Evolutionary conservation across 2,329 filamentous ascomycete species (phyloP).

Genomic region (Nemania bipapillata): DNA sequence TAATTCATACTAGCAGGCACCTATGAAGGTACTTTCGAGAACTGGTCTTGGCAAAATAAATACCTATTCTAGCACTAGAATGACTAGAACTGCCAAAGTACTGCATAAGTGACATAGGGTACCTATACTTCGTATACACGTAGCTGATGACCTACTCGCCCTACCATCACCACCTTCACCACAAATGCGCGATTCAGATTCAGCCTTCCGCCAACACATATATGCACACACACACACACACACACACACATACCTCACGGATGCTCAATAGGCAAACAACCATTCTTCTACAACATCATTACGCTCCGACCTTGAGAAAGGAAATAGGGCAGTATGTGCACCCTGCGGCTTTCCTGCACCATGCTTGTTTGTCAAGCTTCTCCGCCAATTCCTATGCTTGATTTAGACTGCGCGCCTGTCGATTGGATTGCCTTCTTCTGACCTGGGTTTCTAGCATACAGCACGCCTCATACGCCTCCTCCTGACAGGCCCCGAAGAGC

Average conservation of each 20-base stretch:
- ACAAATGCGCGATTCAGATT: constrained; percentile 36
- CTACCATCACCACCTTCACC: constrained; percentile 4
- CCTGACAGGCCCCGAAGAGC: constrained; percentile 14
- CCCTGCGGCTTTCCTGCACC: background rate
- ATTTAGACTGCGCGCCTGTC: constrained; percentile 8
- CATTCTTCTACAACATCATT: constrained; percentile 21
- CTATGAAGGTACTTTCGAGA: no score
- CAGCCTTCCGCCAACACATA: constrained; percentile 38
- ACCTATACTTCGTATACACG: background rate
- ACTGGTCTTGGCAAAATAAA: no score
- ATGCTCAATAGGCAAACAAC: constrained; percentile 12
- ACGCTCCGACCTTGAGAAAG: background rate
- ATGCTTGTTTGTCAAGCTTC: background rate
- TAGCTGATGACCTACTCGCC: background rate
- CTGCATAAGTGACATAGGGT: background rate
- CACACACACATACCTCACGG: background rate
- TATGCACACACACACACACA: no score
- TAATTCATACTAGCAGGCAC: no score
- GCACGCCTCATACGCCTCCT: background rate
- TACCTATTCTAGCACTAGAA: no score
- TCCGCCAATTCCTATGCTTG: constrained; percentile 14
- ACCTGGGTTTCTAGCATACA: constrained; percentile 10
- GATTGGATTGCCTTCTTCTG: constrained; percentile 16
- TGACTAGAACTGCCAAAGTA: background rate
- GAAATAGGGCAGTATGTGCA: constrained; percentile 15